Conservation (phyloP, 768 basidiomycete species). For the Mycena galericulata region DNA sequence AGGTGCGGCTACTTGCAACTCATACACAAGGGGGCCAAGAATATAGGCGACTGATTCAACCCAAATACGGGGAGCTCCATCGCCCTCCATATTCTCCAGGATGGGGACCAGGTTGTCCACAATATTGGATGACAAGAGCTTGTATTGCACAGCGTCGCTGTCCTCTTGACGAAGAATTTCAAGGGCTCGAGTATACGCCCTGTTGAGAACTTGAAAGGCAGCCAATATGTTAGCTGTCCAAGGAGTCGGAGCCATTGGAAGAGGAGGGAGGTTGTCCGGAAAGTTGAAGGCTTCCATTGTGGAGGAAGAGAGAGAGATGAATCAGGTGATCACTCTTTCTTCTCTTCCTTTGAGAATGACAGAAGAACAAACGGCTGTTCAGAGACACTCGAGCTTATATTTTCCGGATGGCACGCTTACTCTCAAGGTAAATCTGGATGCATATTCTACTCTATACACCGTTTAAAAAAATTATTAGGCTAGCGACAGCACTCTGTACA, state of each 20-base stretch:
- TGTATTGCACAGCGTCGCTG: background rate
- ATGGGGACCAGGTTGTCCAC: background rate
- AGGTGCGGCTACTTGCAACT: slow-evolving; percentile 1
- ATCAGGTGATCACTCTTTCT: background rate
- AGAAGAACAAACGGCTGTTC: background rate
- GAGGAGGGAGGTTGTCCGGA: background rate
- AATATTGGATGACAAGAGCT: background rate
- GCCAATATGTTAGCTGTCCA: background rate
- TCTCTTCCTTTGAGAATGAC: background rate
- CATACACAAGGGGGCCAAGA: slow-evolving; percentile 18
- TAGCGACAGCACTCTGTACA: no score
- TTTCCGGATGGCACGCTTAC: background rate
- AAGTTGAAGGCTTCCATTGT: background rate
- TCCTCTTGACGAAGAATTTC: background rate
- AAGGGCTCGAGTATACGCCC: background rate
- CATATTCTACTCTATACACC: no score
- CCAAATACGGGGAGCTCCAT: slow-evolving; percentile 1
- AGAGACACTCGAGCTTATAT: background rate
- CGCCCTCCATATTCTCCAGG: background rate
- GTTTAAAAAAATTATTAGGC: no score
- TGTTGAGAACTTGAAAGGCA: background rate
- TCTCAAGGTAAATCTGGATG: background rate
- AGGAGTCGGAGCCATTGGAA: background rate
- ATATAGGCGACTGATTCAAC: background rate
- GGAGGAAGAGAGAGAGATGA: background rate